These are phyloP conservation scores for Dendrobium chrysotoxum DNA, from an alignment of 106 monocot genomes.

Conservation along the genomic window DNA sequence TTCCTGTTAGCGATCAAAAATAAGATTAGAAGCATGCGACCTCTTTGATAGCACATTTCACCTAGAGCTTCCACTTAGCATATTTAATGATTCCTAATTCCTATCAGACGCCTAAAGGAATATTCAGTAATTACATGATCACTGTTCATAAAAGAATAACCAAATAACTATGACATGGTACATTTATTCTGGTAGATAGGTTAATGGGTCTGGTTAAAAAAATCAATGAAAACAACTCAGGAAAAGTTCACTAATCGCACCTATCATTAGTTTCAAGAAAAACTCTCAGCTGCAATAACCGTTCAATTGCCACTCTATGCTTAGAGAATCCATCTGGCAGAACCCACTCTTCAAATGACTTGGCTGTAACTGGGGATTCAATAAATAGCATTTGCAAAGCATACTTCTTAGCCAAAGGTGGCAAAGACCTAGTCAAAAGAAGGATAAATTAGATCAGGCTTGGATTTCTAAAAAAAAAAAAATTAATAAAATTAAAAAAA, in stretches of 20 bases:
- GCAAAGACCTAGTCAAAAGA: constrained; percentile 54
- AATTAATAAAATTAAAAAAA: too few relatives aligned
- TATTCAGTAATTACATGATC: not conserved
- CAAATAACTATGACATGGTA: not conserved
- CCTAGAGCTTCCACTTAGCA: not conserved
- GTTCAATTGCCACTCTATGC: constrained; percentile 84
- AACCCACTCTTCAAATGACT: constrained; percentile 90
- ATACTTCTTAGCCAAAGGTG: constrained; percentile 93
- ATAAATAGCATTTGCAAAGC: constrained; percentile 78
- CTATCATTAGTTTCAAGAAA: constrained; percentile 76
- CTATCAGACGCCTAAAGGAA: not conserved
- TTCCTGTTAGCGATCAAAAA: constrained; percentile 41
- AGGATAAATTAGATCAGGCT: not conserved
- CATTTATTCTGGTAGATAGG: not conserved
- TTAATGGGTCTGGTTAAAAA: not conserved
- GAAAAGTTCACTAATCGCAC: constrained; percentile 20
- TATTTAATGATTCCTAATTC: not conserved
- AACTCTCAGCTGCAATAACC: constrained; percentile 79
- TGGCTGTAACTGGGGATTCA: constrained; percentile 53
- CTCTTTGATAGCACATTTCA: not conserved
- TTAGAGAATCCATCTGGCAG: constrained; percentile 74
- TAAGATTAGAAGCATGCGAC: not conserved
- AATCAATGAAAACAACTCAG: not conserved
- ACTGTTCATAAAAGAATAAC: not conserved
- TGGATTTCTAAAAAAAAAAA: too few relatives aligned